Evolutionary conservation across 116 monocot genomes (phyloP).

Genomic region (Trichopus zeylanicus): DNA sequence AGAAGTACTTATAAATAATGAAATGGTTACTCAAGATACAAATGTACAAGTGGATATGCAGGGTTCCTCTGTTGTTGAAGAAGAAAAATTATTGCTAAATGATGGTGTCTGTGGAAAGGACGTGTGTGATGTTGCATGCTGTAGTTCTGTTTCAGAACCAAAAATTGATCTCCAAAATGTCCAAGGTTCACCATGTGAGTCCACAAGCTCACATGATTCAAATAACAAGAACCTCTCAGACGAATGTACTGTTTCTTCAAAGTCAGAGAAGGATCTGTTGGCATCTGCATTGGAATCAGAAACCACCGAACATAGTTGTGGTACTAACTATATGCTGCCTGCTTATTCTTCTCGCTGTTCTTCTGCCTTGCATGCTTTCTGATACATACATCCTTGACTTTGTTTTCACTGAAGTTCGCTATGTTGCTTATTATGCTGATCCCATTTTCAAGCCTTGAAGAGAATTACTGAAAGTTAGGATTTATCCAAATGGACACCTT

Average conservation of each 20-base stretch:
- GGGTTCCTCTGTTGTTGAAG: conserved; percentile 5
- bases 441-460: too few species aligned
- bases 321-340: not conserved
- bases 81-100: conserved; percentile 1
- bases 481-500: too few species aligned
- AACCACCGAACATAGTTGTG: conserved; percentile 1
- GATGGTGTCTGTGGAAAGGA: conserved; percentile 8
- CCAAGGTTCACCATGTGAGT: conserved; percentile 9
- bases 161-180: conserved; percentile 4
- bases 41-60: conserved; percentile 8
- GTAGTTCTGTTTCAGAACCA: conserved; percentile 9
- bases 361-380: too few species aligned
- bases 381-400: too few species aligned
- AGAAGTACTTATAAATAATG: conserved; percentile 12
- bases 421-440: too few species aligned
- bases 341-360: too few species aligned
- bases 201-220: not conserved
- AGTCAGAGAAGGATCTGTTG: conserved; percentile 11
- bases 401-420: too few species aligned
- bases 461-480: too few species aligned
- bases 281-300: conserved; percentile 15
- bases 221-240: conserved; percentile 6
- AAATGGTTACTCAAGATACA: not conserved
- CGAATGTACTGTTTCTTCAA: conserved; percentile 9
- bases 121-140: not conserved